A percentile compares a stretch with the other conserved stretches of the same genome.
Conservation (phyloP, 352 stramenopile genomes). For the Globisporangium spiculum region DNA sequence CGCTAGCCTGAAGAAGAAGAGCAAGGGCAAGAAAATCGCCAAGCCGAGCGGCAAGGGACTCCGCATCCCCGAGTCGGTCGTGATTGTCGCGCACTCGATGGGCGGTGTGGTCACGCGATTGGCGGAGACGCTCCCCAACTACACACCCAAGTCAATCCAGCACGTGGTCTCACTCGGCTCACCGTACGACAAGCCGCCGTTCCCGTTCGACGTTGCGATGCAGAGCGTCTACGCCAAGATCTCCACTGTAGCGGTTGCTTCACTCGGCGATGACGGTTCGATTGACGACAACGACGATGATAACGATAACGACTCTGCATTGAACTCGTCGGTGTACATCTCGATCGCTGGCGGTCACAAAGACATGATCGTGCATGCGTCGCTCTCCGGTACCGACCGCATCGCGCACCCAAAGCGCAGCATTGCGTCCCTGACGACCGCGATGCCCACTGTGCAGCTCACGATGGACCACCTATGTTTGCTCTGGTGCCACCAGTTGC, state of each 20-base stretch:
- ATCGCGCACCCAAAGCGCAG: slow-evolving; percentile 27
- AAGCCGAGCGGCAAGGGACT: slow-evolving; percentile 10
- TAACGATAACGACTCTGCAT: not conserved
- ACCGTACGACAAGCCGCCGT: slow-evolving; percentile 51
- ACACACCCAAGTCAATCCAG: slow-evolving; percentile 69
- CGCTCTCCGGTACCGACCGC: slow-evolving; percentile 34
- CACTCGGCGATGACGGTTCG: not conserved
- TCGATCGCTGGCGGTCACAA: slow-evolving; percentile 82
- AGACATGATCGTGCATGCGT: slow-evolving; percentile 69
- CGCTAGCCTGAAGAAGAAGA: slow-evolving; percentile 2
- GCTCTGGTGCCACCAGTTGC: slow-evolving; percentile 83
- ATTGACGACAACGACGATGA: slow-evolving; percentile 15
- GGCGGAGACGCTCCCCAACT: slow-evolving; percentile 68
- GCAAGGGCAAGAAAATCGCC: slow-evolving; percentile 16
- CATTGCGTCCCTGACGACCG: slow-evolving; percentile 50
- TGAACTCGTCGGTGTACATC: slow-evolving; percentile 43
- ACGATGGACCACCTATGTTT: slow-evolving; percentile 82
- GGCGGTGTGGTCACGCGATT: slow-evolving; percentile 67
- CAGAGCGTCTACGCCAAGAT: slow-evolving; percentile 58
- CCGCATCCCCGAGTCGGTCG: slow-evolving; percentile 45
- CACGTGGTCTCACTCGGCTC: slow-evolving; percentile 73
- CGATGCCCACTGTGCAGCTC: slow-evolving; percentile 57
- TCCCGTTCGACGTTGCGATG: slow-evolving; percentile 68
- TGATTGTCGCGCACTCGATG: slow-evolving; percentile 87
- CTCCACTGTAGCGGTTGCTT: not conserved